Evolutionary conservation across 768 basidiomycete genomes (phyloP).

Genomic region (Lentinula sp.): DNA sequence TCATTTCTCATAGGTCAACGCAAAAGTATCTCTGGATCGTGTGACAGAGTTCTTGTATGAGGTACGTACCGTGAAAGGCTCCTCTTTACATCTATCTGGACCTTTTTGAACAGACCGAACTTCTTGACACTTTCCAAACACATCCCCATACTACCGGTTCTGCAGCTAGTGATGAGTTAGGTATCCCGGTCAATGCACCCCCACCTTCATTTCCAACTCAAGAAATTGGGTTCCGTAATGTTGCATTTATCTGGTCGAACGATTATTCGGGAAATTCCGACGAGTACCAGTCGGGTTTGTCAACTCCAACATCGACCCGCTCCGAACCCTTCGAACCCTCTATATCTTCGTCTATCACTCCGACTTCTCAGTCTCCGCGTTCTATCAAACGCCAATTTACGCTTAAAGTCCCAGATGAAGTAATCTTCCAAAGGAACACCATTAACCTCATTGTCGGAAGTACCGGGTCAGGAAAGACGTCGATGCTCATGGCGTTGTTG

Average conservation of each 20-base stretch:
- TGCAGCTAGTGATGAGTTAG: background rate
- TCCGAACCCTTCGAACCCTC: background rate
- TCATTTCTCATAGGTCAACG: constrained; percentile 19
- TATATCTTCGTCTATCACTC: background rate
- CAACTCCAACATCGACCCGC: background rate
- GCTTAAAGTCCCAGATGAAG: constrained; percentile 43
- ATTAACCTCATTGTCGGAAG: constrained; percentile 53
- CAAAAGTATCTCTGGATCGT: constrained; percentile 63
- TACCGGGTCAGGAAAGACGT: constrained; percentile 45
- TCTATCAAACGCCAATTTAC: constrained; percentile 40
- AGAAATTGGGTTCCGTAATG: constrained; percentile 46
- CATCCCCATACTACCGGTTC: constrained; percentile 10
- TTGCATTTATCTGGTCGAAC: constrained; percentile 51
- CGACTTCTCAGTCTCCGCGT: constrained; percentile 17
- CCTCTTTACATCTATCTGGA: background rate
- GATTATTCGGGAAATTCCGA: constrained; percentile 20
- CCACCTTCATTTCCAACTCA: constrained; percentile 9
- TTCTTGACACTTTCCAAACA: constrained; percentile 33
- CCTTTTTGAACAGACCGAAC: constrained; percentile 31
- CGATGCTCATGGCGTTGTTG: constrained; percentile 59
- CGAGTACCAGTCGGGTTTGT: background rate
- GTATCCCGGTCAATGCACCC: constrained; percentile 2
- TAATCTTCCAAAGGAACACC: constrained; percentile 44
- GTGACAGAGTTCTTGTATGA: constrained; percentile 35
- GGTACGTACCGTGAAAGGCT: constrained; percentile 15